Percentiles rank a stretch among this genome's conserved stretches.
Conservation (phyloP, 179 eudicot genomes). For the Spergularia azorica region DNA sequence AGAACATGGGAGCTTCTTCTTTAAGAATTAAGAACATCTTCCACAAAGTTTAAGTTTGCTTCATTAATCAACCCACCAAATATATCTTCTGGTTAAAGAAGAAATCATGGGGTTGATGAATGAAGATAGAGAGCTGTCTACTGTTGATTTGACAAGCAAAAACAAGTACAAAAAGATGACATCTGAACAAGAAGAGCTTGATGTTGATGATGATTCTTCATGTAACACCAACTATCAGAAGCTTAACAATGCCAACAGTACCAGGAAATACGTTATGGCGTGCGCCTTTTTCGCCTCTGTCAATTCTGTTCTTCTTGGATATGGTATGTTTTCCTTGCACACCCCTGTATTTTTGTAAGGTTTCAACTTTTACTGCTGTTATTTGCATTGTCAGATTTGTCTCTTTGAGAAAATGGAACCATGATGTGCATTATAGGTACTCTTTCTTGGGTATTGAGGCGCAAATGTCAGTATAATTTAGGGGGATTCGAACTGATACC, state of each 20-base stretch:
- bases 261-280: conserved; percentile 40
- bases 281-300: conserved; percentile 47
- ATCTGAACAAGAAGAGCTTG: conserved; percentile 23
- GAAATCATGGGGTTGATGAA: conserved; percentile 26
- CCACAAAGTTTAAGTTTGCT: too few species aligned
- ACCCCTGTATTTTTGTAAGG: not conserved
- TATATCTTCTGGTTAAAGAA: not conserved
- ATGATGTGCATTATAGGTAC: not conserved
- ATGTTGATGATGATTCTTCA: conserved; percentile 19
- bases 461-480: not conserved
- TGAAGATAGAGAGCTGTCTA: conserved; percentile 22
- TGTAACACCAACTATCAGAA: not conserved
- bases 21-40: not conserved
- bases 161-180: conserved; percentile 40
- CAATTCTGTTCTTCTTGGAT: conserved; percentile 49
- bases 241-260: conserved; percentile 11
- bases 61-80: too few species aligned
- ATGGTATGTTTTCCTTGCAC: conserved; percentile 30
- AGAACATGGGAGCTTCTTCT: conserved; percentile 8
- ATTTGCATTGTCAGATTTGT: not conserved
- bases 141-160: conserved; percentile 28
- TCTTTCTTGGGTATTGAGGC: not conserved
- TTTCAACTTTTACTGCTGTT: not conserved
- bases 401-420: not conserved
- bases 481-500: not conserved